Base-by-base conservation (phyloP, 2,329 filamentous ascomycete species). In the Cladosporium sp. region DNA sequence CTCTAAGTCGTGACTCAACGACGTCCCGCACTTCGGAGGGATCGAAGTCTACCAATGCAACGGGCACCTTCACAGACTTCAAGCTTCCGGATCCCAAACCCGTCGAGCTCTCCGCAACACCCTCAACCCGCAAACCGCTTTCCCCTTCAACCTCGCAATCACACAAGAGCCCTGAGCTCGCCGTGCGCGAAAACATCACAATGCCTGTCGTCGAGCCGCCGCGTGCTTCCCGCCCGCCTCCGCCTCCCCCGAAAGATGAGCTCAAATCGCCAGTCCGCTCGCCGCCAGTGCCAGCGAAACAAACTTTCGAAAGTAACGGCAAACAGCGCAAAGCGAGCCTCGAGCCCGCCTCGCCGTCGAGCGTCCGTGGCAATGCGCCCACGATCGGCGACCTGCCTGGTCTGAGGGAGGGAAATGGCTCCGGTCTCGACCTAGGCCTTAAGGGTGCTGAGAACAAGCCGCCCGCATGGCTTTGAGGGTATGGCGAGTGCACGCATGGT, bases 111-210 rank as follows among this genome's bases (percentile, higher is more conserved):
- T 50, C 48, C 7, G 48, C 40, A 13, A 35, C 18, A 14, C 48
- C 48, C 10, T 16, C 46, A 11, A 35, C 48, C 11, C 48, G 48
- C 18, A 14, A 19, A 19, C 45, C 34, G n/a, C 45, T 43, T 13
- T 35, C 48, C 9, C 13, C 40, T 14, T 22, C 34, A 8, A n/a
- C 38, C 1, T 16, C 28, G 9, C 16, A 4, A 10, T 14, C 37
- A 14, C 38, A 40, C 31, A 42, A 42, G 28, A 42, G 33, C 14
- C 40, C 31, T 2, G 48, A 50, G 37, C 35, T 53, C 35, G 38
- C 43, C 11, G 50, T 53, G 43, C 35, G 43, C 10, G 50, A 53
- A 31, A 53, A 53, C 19, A 46, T 53, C 43, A 46, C 44, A 6
- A 46, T 53, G 43, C 50, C 50, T 2, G 50, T 53, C 11, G 43